A percentile compares a stretch with the other conserved stretches of the same genome.
Evolutionary conservation across 768 basidiomycete genomes (phyloP).

Genomic region (Exsudoporus frostii): DNA sequence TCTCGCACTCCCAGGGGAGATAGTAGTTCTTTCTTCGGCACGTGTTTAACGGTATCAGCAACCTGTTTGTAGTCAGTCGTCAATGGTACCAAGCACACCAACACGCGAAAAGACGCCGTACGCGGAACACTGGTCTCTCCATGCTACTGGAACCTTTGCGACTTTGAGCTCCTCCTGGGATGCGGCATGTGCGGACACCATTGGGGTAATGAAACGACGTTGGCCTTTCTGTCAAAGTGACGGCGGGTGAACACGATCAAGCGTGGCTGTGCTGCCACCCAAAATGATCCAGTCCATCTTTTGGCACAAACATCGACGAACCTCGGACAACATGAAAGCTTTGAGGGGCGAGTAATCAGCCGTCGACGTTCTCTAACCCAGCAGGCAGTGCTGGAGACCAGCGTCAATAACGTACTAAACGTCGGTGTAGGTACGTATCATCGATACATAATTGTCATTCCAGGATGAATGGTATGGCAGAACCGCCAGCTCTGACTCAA

Average conservation of each 20-base stretch:
- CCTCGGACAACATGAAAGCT: too few relatives aligned
- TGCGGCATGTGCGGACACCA: slow-evolving; percentile 75
- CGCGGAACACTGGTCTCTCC: slow-evolving; percentile 92
- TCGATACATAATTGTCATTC: too few relatives aligned
- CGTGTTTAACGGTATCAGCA: slow-evolving; percentile 82
- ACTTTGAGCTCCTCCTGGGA: slow-evolving; percentile 81
- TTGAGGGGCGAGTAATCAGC: too few relatives aligned
- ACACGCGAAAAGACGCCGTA: slow-evolving; percentile 37
- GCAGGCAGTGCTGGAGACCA: too few relatives aligned
- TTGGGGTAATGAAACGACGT: slow-evolving; percentile 25
- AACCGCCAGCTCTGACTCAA: too few relatives aligned
- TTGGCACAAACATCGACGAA: too few relatives aligned
- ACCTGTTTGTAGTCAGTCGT: slow-evolving; percentile 39
- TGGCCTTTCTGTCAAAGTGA: background rate
- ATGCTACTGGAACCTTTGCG: slow-evolving; percentile 70
- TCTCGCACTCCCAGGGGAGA: slow-evolving; percentile 91
- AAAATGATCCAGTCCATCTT: too few relatives aligned
- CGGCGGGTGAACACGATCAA: background rate
- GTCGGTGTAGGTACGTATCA: too few relatives aligned
- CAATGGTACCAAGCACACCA: too few relatives aligned
- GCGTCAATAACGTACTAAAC: too few relatives aligned
- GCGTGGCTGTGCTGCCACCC: slow-evolving; percentile 19
- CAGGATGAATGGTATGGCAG: too few relatives aligned
- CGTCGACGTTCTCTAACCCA: too few relatives aligned
- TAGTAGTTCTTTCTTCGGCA: slow-evolving; percentile 79